These are phyloP conservation scores for Pyrenophora graminea DNA, from an alignment of 2,329 filamentous ascomycete genomes.

Conservation along the genomic window DNA sequence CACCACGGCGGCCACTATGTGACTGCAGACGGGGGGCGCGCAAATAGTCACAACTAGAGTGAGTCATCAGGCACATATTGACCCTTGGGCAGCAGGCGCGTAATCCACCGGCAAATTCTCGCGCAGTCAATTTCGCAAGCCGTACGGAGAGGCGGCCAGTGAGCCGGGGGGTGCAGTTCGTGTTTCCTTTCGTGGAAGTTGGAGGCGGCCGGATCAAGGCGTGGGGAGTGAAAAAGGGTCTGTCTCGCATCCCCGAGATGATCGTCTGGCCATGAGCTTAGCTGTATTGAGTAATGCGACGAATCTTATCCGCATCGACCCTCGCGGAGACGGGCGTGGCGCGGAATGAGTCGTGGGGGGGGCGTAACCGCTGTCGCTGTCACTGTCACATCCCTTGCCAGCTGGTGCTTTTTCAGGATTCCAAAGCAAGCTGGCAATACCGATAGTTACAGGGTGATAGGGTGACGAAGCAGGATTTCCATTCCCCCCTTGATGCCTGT, in stretches of 20 bases:
- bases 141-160: conserved; percentile 30
- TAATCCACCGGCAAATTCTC: conserved; percentile 8
- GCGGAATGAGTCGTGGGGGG: conserved; percentile 16
- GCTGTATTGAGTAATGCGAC: conserved; percentile 12
- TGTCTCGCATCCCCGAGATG: conserved; percentile 30
- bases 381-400: conserved; percentile 17
- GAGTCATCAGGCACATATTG: conserved; percentile 1
- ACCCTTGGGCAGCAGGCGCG: conserved; percentile 5
- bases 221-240: conserved; percentile 22
- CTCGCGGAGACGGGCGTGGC: conserved; percentile 25
- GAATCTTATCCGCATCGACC: conserved; percentile 22
- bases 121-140: background rate
- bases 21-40: conserved; percentile 13
- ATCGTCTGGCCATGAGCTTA: conserved; percentile 31
- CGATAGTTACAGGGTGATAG: background rate
- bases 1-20: conserved; percentile 7
- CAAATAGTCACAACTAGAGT: conserved; percentile 1
- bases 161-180: conserved; percentile 22
- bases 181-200: conserved; percentile 21
- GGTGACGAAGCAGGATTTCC: conserved; percentile 14
- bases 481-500: conserved; percentile 3
- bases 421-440: conserved; percentile 11
- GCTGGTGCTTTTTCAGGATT: conserved; percentile 11
- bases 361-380: conserved; percentile 17
- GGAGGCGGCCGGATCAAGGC: conserved; percentile 26